Evolutionary conservation across 2,329 filamentous ascomycete genomes (phyloP).

Genomic region (Hymenoscyphus repandus): DNA sequence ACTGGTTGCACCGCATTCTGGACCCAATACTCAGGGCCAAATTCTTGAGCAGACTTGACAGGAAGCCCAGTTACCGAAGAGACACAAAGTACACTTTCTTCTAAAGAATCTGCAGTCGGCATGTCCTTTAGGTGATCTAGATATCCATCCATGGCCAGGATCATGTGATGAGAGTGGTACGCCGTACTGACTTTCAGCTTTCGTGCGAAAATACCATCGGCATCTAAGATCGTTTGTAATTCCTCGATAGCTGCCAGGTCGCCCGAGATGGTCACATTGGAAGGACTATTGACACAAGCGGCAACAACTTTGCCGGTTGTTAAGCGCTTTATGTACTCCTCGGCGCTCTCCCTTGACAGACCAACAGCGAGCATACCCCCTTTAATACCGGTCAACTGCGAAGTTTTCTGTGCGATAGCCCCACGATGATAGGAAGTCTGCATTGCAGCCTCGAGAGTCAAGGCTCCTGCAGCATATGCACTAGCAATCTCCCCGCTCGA

Average conservation of each 20-base stretch:
- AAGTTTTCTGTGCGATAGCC: constrained; percentile 23
- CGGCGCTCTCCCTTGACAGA: constrained; percentile 16
- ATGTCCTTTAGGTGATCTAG: background rate
- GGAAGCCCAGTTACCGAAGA: background rate
- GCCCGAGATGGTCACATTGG: constrained; percentile 19
- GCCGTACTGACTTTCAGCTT: constrained; percentile 34
- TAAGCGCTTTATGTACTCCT: background rate
- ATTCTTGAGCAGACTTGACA: background rate
- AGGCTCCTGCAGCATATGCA: constrained; percentile 24
- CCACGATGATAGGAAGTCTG: constrained; percentile 21
- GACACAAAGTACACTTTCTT: background rate
- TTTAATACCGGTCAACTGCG: background rate
- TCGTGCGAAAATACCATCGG: constrained; percentile 29
- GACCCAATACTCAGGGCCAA: background rate
- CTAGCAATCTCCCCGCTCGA: constrained; percentile 31
- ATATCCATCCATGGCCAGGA: background rate
- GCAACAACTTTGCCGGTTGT: constrained; percentile 20
- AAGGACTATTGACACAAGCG: constrained; percentile 29
- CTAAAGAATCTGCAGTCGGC: background rate
- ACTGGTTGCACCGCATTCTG: background rate
- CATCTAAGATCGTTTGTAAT: constrained; percentile 4
- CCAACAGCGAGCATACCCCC: constrained; percentile 49
- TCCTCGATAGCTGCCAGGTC: constrained; percentile 9
- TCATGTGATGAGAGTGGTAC: constrained; percentile 36
- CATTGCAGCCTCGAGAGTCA: constrained; percentile 12